Conservation (phyloP, 208 protist genomes). For the Leishmania gerbilli region DNA sequence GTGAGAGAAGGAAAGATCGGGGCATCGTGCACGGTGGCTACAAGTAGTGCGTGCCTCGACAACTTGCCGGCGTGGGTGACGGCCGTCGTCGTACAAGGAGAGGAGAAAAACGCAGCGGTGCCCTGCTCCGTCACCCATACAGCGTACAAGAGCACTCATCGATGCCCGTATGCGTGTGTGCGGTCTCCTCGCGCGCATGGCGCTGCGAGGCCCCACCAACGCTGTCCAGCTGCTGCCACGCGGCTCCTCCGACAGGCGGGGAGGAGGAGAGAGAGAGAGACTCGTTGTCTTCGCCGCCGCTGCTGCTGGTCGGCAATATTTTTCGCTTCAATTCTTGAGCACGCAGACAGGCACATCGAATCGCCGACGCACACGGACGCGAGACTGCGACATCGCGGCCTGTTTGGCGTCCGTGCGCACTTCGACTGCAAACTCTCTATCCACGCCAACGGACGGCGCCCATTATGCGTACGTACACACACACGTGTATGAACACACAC, state of each 20-base stretch:
- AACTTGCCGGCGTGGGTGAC: background rate
- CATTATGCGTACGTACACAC: background rate
- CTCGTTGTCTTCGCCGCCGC: background rate
- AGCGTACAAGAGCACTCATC: background rate
- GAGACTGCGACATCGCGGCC: background rate
- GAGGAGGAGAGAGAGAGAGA: background rate
- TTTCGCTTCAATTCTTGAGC: background rate
- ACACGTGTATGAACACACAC: background rate
- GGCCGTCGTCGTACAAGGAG: background rate
- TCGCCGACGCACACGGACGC: background rate
- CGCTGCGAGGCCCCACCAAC: background rate
- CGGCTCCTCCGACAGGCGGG: background rate
- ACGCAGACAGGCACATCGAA: constrained; percentile 1
- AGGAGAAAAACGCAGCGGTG: background rate
- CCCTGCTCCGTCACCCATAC: background rate
- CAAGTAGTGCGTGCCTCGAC: background rate
- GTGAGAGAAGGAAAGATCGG: background rate
- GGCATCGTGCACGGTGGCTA: background rate
- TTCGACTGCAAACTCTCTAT: background rate
- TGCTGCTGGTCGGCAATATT: no score
- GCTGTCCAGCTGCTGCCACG: background rate
- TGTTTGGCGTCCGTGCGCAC: no score
- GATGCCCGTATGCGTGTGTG: background rate
- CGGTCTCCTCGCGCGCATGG: background rate
- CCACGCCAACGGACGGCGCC: background rate